Percentiles rank a stretch among this genome's conserved stretches.
These are phyloP conservation scores for Myxozyma sirexii DNA, from an alignment of 805 yeast genomes.

Conservation along the genomic window DNA sequence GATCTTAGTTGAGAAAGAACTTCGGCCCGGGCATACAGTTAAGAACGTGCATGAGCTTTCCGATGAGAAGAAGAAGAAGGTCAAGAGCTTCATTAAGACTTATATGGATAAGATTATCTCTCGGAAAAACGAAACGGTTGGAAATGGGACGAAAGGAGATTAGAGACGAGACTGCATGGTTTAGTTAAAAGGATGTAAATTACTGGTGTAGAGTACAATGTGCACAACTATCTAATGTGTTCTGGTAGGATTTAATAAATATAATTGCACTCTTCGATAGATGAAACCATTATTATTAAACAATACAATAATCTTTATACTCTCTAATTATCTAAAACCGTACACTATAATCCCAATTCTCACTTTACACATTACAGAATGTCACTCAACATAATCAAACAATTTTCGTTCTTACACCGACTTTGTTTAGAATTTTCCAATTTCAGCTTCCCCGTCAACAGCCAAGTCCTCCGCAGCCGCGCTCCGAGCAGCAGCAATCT, in stretches of 20 bases:
- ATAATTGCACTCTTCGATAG: too few relatives aligned
- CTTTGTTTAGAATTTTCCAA: not conserved
- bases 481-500: not conserved
- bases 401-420: too few relatives aligned
- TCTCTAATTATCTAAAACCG: not conserved
- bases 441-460: slow-evolving; percentile 4
- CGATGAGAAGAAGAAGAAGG: slow-evolving; percentile 66
- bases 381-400: too few relatives aligned
- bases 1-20: slow-evolving; percentile 67
- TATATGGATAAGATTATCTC: slow-evolving; percentile 66
- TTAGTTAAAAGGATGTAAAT: not conserved
- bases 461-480: slow-evolving; percentile 1
- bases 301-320: not conserved
- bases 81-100: slow-evolving; percentile 61
- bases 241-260: not conserved
- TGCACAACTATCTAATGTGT: too few relatives aligned
- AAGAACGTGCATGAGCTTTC: slow-evolving; percentile 58
- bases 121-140: slow-evolving; percentile 5
- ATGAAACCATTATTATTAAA: too few relatives aligned
- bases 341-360: not conserved
- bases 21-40: slow-evolving; percentile 43
- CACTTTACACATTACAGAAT: not conserved
- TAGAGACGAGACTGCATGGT: too few relatives aligned
- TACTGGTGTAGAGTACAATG: not conserved
- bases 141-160: not conserved